Base-by-base conservation (phyloP, 805 yeast genomes). In the Saturnispora sekii region DNA sequence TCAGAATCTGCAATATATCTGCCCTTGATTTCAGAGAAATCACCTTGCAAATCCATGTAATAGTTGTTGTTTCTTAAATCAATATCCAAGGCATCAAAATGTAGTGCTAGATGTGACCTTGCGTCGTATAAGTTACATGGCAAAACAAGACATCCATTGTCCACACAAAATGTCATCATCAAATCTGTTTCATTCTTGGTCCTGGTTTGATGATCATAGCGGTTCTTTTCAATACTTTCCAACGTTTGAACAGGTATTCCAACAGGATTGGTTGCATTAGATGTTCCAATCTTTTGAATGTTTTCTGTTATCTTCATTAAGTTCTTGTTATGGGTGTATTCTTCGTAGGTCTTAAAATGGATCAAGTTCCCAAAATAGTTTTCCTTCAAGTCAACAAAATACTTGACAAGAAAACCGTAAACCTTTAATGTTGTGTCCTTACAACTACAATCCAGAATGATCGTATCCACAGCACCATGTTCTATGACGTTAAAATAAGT, bases 31-130 rank as follows among this genome's bases (percentile, higher is more conserved):
- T 89, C 86, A 10, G 83, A 70, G 34, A 80, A 68, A 51, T 84
- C 78, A 1, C 82, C 83, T 55, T 87, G 90, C 49, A 90, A 59
- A 57, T 90, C 96, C 96, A 93, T 89, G 57, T 90, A 93, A 61
- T 84, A 93, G 54, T 87, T 84, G 14, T 90, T 82, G 62, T 87
- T 83, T 45, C 97, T 68, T n/a, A 86, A 68, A 58, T 88, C 97
- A 26, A 85, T 73, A 49, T 79, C 86, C 36, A 89, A 65, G 15
- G 72, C 67, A 17, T 80, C 79, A 53, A 87, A 79, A 35, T 71
- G 70, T 1, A 89, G 58, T 0, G 82, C 77, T 17, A 84, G 54
- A 55, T 79, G 81, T 0, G 82, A 72, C 11, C 70, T 65, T 41
- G 63, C 52, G 46, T 81, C 79, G 56, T 85, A 89, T 8, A 87